phyloP scores from a whole-genome alignment of 257 asterid genomes.

The Phtheirospermum japonicum region DNA sequence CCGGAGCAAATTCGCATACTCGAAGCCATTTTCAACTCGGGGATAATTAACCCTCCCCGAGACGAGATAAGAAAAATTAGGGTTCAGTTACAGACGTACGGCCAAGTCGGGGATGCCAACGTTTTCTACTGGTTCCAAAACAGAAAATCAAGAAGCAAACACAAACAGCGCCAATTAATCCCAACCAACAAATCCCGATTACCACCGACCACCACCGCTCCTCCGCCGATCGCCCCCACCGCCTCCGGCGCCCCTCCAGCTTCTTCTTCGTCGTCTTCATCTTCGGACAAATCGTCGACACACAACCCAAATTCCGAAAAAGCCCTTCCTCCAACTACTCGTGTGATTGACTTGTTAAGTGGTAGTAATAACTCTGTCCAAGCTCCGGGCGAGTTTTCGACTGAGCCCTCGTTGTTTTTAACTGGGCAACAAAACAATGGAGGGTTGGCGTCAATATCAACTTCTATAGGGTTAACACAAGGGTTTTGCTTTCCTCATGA shows the following conservation, averaged over 20 bases:
- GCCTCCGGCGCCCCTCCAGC: constrained; percentile 24
- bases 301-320: constrained; percentile 39
- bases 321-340: constrained; percentile 31
- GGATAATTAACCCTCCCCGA: constrained; percentile 76
- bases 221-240: constrained; percentile 33
- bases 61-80: constrained; percentile 68
- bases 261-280: constrained; percentile 45
- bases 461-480: constrained; percentile 35
- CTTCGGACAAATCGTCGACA: too few species aligned
- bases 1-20: constrained; percentile 82
- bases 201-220: too few species aligned
- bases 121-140: constrained; percentile 92
- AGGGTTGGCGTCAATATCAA: too few species aligned
- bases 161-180: constrained; percentile 64
- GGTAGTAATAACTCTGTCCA: background rate
- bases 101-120: constrained; percentile 77
- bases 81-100: constrained; percentile 61
- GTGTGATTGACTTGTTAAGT: constrained; percentile 37
- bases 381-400: constrained; percentile 33
- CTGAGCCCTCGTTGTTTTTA: constrained; percentile 46
- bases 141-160: constrained; percentile 71
- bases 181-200: background rate
- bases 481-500: constrained; percentile 43
- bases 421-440: too few species aligned
- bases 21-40: constrained; percentile 77